Percentiles rank a stretch among this genome's conserved stretches.
Evolutionary conservation across 2,329 filamentous ascomycete species (phyloP).

Genomic region (Fusarium newnesense): DNA sequence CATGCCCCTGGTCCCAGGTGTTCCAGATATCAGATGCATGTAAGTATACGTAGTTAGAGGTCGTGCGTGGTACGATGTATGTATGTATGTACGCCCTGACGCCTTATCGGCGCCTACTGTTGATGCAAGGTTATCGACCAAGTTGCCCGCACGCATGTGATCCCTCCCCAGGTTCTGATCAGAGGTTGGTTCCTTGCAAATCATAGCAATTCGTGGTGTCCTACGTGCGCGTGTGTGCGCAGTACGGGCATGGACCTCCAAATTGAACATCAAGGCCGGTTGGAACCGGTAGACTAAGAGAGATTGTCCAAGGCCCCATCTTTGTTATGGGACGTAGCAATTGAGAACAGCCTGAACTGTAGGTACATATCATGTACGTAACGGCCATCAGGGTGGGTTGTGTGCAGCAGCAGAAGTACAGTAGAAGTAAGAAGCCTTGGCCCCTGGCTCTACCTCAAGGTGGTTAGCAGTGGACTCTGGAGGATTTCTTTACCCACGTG

Average conservation of each 20-base stretch:
- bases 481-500: constrained; percentile 36
- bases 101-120: constrained; percentile 20
- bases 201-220: neutral
- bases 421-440: neutral
- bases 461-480: neutral
- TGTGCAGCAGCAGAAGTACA: neutral
- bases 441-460: neutral
- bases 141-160: constrained; percentile 19
- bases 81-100: neutral
- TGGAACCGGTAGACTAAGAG: constrained; percentile 10
- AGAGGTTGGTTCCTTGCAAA: constrained; percentile 2
- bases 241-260: constrained; percentile 5
- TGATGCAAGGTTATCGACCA: constrained; percentile 24
- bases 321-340: constrained; percentile 4
- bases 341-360: neutral
- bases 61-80: neutral
- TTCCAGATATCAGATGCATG: constrained; percentile 3
- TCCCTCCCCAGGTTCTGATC: constrained; percentile 7
- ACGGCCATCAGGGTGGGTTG: constrained; percentile 14
- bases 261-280: neutral
- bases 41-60: neutral
- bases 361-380: constrained; percentile 13
- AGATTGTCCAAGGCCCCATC: neutral
- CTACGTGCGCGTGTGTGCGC: neutral
- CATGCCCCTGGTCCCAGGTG: neutral